phyloP scores from a whole-genome alignment of 768 basidiomycete species.

The Mycena indigotica region DNA sequence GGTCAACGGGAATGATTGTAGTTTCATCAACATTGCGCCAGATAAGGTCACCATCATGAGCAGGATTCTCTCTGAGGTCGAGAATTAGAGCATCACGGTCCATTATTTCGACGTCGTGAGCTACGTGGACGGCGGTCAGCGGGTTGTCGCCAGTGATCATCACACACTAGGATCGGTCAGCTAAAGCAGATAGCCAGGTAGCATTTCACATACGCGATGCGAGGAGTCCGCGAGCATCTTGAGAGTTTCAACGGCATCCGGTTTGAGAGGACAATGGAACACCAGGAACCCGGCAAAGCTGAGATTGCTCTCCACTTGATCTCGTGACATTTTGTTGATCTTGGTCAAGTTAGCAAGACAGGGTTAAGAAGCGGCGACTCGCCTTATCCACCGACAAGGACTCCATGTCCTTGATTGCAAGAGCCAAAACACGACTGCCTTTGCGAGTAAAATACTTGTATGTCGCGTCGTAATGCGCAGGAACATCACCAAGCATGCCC shows the following conservation, averaged over 20 bases:
- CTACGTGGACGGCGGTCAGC: slow-evolving; percentile 94
- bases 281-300: slow-evolving; percentile 95
- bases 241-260: slow-evolving; percentile 86
- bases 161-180: slow-evolving; percentile 64
- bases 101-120: slow-evolving; percentile 94
- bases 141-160: slow-evolving; percentile 99
- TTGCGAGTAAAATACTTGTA: slow-evolving; percentile 93
- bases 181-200: neutral
- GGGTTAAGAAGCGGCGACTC: slow-evolving; percentile 20
- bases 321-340: slow-evolving; percentile 88
- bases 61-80: slow-evolving; percentile 82
- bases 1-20: slow-evolving; percentile 85
- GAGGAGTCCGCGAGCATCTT: slow-evolving; percentile 96
- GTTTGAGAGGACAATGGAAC: slow-evolving; percentile 97
- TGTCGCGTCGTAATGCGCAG: slow-evolving; percentile 85
- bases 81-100: slow-evolving; percentile 93
- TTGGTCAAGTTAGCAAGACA: slow-evolving; percentile 31
- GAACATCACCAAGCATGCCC: slow-evolving; percentile 74
- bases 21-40: slow-evolving; percentile 95
- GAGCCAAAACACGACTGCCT: slow-evolving; percentile 90
- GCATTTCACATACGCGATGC: slow-evolving; percentile 71
- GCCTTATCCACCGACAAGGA: slow-evolving; percentile 72
- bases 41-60: slow-evolving; percentile 72
- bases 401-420: slow-evolving; percentile 86
- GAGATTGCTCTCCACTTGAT: slow-evolving; percentile 76